Percentiles rank a stretch among this genome's conserved stretches.
These are phyloP conservation scores for Chaetoceros tenuissimus DNA, from an alignment of 108 stramenopile species.

Conservation along the genomic window DNA sequence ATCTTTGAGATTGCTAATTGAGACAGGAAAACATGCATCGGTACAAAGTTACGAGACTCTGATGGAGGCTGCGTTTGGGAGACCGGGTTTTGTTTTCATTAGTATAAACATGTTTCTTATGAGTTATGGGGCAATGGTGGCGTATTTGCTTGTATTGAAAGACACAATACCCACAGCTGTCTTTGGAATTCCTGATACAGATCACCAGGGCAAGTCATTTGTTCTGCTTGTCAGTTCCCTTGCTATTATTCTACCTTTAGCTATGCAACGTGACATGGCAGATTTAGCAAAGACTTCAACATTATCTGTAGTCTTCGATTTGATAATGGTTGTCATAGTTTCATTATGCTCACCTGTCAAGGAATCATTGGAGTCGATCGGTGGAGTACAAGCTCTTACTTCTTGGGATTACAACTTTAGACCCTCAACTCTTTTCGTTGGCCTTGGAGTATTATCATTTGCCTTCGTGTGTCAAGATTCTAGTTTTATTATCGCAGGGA, in stretches of 20 bases:
- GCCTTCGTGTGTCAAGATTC: conserved; percentile 86
- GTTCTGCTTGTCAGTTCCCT: conserved; percentile 50
- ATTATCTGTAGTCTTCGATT: conserved; percentile 54
- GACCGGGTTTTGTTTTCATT: conserved; percentile 59
- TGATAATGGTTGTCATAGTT: conserved; percentile 47
- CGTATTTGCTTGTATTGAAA: conserved; percentile 77
- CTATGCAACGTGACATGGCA: conserved; percentile 78
- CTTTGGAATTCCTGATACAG: conserved; percentile 41
- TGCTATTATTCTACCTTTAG: conserved; percentile 53
- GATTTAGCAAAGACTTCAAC: conserved; percentile 63
- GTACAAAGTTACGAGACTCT: conserved; percentile 70
- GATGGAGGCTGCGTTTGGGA: conserved; percentile 69
- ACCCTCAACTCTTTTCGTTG: conserved; percentile 60
- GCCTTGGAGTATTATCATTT: conserved; percentile 72
- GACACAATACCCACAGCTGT: conserved; percentile 63
- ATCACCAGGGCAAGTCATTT: conserved; percentile 31
- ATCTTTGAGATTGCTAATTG: conserved; percentile 54
- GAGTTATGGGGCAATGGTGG: conserved; percentile 78
- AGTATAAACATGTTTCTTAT: conserved; percentile 67
- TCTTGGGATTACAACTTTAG: conserved; percentile 18
- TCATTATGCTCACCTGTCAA: conserved; percentile 24
- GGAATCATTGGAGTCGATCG: conserved; percentile 12
- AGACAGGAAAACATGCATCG: conserved; percentile 69
- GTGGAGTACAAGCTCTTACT: conserved; percentile 17
- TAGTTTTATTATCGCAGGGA: conserved; percentile 81